A percentile compares a stretch with the other conserved stretches of the same genome.
These are phyloP conservation scores for Lactuca saligna DNA, from an alignment of 129 eudicot genomes.

Conservation along the genomic window DNA sequence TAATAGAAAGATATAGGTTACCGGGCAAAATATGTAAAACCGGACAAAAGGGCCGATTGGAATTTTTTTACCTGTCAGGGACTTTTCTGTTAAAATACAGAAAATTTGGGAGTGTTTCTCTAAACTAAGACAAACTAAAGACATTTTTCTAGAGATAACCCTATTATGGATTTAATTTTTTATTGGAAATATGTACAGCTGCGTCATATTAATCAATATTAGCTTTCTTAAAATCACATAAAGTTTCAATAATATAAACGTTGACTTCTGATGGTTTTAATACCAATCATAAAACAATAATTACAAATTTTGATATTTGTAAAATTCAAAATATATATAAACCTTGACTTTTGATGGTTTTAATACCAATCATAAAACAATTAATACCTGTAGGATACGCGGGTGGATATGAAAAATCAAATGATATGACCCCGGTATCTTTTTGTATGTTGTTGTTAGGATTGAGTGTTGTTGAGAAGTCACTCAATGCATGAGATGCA, in stretches of 20 bases:
- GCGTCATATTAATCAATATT: background rate
- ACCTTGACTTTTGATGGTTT: background rate
- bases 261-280: background rate
- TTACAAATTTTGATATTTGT: background rate
- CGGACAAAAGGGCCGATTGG: no score
- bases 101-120: no score
- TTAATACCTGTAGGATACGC: slow-evolving; percentile 12
- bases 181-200: no score
- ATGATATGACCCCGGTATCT: background rate
- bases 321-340: no score
- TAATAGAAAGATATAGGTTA: no score
- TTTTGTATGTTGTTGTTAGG: background rate
- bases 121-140: no score
- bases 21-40: no score
- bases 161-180: no score
- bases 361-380: background rate
- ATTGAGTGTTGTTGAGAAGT: background rate
- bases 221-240: no score
- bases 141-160: no score
- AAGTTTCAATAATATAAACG: background rate
- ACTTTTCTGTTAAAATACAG: no score
- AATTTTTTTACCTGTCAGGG: no score
- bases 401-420: background rate
- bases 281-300: background rate
- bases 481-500: background rate